Evolutionary conservation across 108 stramenopile species (phyloP).

Genomic region (Chaetoceros tenuissimus): DNA sequence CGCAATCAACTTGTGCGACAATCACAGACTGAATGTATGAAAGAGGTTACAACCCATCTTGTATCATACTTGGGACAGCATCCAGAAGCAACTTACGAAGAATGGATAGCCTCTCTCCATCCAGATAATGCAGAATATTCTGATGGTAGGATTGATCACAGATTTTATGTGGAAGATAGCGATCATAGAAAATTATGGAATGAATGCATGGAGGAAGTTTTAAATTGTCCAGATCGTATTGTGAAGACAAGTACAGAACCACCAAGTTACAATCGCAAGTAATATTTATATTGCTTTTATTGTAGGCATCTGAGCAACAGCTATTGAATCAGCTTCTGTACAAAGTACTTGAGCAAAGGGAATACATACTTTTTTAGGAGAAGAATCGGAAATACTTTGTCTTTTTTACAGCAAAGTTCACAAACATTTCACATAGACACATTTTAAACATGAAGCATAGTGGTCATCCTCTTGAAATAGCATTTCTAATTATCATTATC

Average conservation of each 20-base stretch:
- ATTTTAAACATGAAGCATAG: too few relatives aligned
- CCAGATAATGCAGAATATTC: slow-evolving; percentile 52
- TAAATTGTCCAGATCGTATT: too few relatives aligned
- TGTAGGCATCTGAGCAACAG: too few relatives aligned
- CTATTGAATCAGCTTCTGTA: too few relatives aligned
- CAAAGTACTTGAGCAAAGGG: too few relatives aligned
- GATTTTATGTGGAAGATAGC: slow-evolving; percentile 68
- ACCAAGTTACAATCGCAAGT: neutral
- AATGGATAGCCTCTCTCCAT: slow-evolving; percentile 68
- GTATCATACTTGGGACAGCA: slow-evolving; percentile 11
- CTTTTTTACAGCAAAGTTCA: too few relatives aligned
- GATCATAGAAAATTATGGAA: slow-evolving; percentile 73
- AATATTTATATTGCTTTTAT: too few relatives aligned
- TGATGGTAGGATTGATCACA: slow-evolving; percentile 39
- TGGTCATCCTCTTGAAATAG: too few relatives aligned
- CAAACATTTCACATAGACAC: too few relatives aligned
- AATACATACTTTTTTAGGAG: too few relatives aligned
- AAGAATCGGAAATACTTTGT: too few relatives aligned
- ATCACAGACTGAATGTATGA: neutral
- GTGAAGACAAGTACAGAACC: neutral
- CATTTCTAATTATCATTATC: too few relatives aligned
- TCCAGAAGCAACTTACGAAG: slow-evolving; percentile 55
- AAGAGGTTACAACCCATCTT: slow-evolving; percentile 7
- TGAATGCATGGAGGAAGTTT: slow-evolving; percentile 9
- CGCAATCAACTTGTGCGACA: neutral